Base-by-base conservation (phyloP, 306 rosid genomes). In the Pterocarpus santalinus region DNA sequence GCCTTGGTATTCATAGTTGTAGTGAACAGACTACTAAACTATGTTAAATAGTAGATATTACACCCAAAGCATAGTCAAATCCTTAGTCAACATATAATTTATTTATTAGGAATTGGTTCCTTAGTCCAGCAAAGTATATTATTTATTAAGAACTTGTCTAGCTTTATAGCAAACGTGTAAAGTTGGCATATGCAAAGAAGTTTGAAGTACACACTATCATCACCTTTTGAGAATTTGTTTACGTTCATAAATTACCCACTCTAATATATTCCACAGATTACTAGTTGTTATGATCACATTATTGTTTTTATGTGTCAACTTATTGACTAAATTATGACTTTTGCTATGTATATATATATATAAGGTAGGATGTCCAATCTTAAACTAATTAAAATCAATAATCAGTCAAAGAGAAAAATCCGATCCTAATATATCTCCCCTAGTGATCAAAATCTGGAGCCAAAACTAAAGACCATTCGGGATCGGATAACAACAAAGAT, bases 1-100 rank as follows among this genome's bases (percentile, higher is more conserved):
- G 65, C 53, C 39, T 15, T 68, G 69, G 10, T 52, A 22, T 39
- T 61, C 57, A n/a, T 44, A 36, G 35, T 36, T 76, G 41, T 43
- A 10, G 17, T 69, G 38, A 41, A 64, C 44, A 53, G 52, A 41
- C 15, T 65, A 68, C 47, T 57, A 63, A 72, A 43, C 33, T 11
- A 56, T 73, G 70, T 51, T 36, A 7, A 22, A 6, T 76, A 58
- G 58, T 55, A 65, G 58, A 73, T 78, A 39, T n/a, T 46, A 16
- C 51, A 7, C 43, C 64, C 76, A 35, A 83, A 77, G 36, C 14
- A 22, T 53, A 15, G 65, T 65, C 69, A 65, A 72, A 69, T 65
- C 60, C 79, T 12, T 66, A 38, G 30, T 17, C 52, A 15, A 33
- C 30, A 30, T 22, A 34, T 65, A 7, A 56, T 46, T 52, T 81